phyloP scores from a whole-genome alignment of 768 basidiomycete genomes.

The Mycena metata region DNA sequence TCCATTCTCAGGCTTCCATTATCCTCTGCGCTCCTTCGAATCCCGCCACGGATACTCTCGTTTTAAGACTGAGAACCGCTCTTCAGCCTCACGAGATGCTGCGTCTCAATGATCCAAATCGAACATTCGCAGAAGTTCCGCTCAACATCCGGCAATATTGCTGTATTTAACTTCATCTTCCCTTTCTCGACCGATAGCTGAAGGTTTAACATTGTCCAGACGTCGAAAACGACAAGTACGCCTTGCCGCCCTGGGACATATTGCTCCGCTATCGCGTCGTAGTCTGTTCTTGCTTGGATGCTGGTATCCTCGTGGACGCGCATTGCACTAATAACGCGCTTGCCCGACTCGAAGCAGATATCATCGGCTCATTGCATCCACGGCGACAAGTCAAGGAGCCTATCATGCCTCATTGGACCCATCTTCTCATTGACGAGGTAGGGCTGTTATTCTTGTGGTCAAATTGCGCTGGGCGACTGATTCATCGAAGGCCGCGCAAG shows the following conservation, averaged over 20 bases:
- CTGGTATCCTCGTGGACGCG: conserved; percentile 58
- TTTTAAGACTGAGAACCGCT: conserved; percentile 52
- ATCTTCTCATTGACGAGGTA: conserved; percentile 66
- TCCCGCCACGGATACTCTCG: conserved; percentile 65
- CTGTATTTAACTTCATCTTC: conserved; percentile 49
- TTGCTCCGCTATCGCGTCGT: conserved; percentile 63
- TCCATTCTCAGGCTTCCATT: conserved; percentile 61
- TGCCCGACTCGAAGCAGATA: conserved; percentile 56
- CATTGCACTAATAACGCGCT: conserved; percentile 59
- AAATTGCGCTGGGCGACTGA: not conserved
- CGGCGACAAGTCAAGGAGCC: conserved; percentile 45
- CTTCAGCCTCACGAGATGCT: conserved; percentile 61
- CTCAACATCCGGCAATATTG: conserved; percentile 60
- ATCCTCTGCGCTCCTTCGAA: conserved; percentile 67
- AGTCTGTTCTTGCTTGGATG: conserved; percentile 62
- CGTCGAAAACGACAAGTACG: conserved; percentile 61
- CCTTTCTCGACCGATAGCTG: not conserved
- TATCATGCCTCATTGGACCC: conserved; percentile 64
- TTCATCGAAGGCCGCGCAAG: conserved; percentile 62
- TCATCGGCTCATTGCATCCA: conserved; percentile 55
- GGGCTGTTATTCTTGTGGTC: not conserved
- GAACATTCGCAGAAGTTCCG: conserved; percentile 66
- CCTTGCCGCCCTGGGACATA: conserved; percentile 60
- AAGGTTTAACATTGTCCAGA: conserved; percentile 44
- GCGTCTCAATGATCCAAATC: conserved; percentile 61